These are phyloP conservation scores for Sicyos edulis DNA, from an alignment of 306 rosid genomes.

Conservation along the genomic window DNA sequence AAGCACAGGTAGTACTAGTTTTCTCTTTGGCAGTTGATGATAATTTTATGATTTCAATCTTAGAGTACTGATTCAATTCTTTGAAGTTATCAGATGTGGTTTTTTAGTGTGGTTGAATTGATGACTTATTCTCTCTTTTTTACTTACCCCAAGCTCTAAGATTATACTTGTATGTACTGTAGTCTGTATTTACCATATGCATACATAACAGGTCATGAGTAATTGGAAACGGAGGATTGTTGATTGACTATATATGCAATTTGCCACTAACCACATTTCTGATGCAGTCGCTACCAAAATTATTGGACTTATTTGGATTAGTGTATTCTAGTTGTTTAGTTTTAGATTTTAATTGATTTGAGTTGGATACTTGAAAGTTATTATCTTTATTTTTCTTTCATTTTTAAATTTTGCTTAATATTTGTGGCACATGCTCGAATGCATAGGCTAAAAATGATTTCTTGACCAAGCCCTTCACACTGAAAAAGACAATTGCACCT, in stretches of 20 bases:
- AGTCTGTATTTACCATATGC: not conserved
- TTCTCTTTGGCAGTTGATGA: conserved; percentile 1
- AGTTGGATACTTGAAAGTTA: not conserved
- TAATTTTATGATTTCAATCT: not conserved
- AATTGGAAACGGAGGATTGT: no score
- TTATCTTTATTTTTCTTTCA: not conserved
- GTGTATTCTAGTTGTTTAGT: not conserved
- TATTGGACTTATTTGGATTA: not conserved
- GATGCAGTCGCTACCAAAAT: not conserved
- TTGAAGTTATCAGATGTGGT: not conserved
- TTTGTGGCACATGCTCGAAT: conserved; percentile 4
- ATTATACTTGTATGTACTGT: not conserved
- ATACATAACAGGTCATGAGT: no score
- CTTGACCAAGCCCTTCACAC: conserved; percentile 8
- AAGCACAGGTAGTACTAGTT: conserved; percentile 61
- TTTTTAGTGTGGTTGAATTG: not conserved
- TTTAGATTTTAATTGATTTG: not conserved
- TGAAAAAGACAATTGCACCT: no score
- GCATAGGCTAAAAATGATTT: not conserved
- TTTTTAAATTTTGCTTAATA: not conserved
- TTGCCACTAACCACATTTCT: not conserved
- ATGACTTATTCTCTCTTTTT: not conserved
- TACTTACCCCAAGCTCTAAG: not conserved
- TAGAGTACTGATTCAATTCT: not conserved
- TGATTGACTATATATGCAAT: not conserved